These are phyloP conservation scores for Lomentospora prolificans DNA, from an alignment of 2,329 filamentous ascomycete genomes.

Conservation along the genomic window DNA sequence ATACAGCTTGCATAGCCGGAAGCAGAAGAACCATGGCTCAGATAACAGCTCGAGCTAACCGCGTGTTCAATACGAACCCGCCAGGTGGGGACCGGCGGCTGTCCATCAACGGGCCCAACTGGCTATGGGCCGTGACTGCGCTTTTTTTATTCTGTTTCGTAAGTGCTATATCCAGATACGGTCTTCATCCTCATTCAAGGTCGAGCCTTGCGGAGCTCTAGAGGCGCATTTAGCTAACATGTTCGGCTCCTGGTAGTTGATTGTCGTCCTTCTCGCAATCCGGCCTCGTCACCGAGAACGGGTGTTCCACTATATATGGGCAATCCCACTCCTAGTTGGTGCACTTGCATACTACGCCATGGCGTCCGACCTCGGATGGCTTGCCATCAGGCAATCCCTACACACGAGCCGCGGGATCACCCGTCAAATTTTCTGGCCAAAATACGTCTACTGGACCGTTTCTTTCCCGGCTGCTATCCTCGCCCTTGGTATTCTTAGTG, in stretches of 20 bases:
- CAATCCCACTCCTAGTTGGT: slow-evolving; percentile 37
- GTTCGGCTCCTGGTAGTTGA: too few relatives aligned
- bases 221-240: too few relatives aligned
- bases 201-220: too few relatives aligned
- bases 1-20: not conserved
- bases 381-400: slow-evolving; percentile 24
- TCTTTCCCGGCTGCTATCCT: slow-evolving; percentile 35
- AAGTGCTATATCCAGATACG: too few relatives aligned
- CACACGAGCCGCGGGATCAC: slow-evolving; percentile 18
- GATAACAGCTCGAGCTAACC: slow-evolving; percentile 27
- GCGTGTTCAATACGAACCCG: slow-evolving; percentile 38
- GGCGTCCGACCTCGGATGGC: slow-evolving; percentile 40
- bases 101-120: slow-evolving; percentile 38
- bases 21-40: slow-evolving; percentile 19
- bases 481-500: slow-evolving; percentile 38
- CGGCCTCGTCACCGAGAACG: slow-evolving; percentile 34
- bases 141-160: slow-evolving; percentile 37
- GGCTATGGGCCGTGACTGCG: slow-evolving; percentile 45
- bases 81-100: slow-evolving; percentile 29
- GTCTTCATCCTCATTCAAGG: too few relatives aligned
- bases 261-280: slow-evolving; percentile 24
- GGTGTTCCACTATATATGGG: slow-evolving; percentile 48
- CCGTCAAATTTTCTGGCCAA: slow-evolving; percentile 45
- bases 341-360: slow-evolving; percentile 40
- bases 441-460: slow-evolving; percentile 46